Conservation (phyloP, 1,139 yeast species). For the Saccharomyces hybrid region DNA sequence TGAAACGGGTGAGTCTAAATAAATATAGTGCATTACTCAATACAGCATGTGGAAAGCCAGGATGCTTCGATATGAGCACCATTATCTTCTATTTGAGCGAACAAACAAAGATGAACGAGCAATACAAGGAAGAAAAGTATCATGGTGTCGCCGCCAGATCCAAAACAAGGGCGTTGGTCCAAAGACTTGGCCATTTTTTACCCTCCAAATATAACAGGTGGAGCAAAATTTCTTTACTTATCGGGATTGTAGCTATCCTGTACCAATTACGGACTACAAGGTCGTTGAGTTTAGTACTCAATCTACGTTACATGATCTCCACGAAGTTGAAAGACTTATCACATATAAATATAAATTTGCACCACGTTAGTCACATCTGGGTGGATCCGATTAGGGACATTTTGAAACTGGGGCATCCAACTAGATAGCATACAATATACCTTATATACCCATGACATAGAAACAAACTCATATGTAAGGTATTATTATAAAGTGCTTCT, state of each 20-base stretch:
- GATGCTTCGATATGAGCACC: background rate
- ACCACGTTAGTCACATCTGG: slow-evolving; percentile 8
- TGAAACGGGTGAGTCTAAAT: slow-evolving; percentile 8
- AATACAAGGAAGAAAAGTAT: background rate
- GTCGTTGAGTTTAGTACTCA: slow-evolving; percentile 1
- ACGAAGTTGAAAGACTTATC: background rate
- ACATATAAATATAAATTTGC: background rate
- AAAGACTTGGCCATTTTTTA: background rate
- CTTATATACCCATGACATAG: background rate
- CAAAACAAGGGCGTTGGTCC: background rate
- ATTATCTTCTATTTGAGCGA: background rate
- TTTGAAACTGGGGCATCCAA: background rate
- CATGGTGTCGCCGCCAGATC: background rate
- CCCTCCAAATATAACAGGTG: background rate
- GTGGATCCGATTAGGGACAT: slow-evolving; percentile 8
- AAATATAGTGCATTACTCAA: slow-evolving; percentile 23
- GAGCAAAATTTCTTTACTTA: slow-evolving; percentile 9
- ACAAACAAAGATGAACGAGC: background rate
- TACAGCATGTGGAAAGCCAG: slow-evolving; percentile 11
- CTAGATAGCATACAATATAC: background rate
- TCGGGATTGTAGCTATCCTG: slow-evolving; percentile 10
- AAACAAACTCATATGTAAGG: background rate
- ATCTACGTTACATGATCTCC: background rate
- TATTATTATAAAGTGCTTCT: background rate
- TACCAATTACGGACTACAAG: slow-evolving; percentile 7